Base-by-base conservation (phyloP, 2,329 filamentous ascomycete genomes). In the Ophiocordyceps robertsii region DNA sequence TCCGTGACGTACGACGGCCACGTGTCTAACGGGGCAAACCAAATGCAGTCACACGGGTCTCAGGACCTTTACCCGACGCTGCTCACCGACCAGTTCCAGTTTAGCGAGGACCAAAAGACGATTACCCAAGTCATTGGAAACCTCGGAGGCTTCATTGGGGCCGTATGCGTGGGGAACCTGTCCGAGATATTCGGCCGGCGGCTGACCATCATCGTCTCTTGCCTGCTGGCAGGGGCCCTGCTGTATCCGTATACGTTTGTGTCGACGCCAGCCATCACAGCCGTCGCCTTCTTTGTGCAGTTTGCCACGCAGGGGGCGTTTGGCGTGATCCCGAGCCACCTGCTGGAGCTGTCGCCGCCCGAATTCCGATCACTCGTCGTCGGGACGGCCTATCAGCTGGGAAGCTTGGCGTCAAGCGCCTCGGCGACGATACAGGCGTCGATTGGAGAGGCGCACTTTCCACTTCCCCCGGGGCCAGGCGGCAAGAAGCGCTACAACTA, bases 221-320 rank as follows among this genome's bases (percentile, higher is more conserved):
- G 70, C 51, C 49, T 77, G 36, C 47, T 75, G 44, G 85, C 86
- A 21, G 85, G 84, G 27, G 84, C 85, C 0, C 64, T 94, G 1
- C 67, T 94, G 1, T 92, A 93, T 57, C 86, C 88, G 0, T 93
- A 94, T 62, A 84, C 78, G 0, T 92, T 87, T 52, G 69, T 78
- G 11, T 65, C 65, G 2, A 69, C 64, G 50, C 65, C 78, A 7
- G 67, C 68, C 13, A 67, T 93, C 53, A 88, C 87, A 39, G 86
- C 84, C 0, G 79, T 82, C 0, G 84, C 84, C 2, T 94, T 92
- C 62, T 92, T 92, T 60, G 73, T 89, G 63, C 83, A 87, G 56
- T 85, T 87, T 57, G 83, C 75, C 53, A 81, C 86, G 2, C 82
- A 86, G 57, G 83, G 82, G 19, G 82, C 82, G 0, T 87, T 82